A percentile compares a stretch with the other conserved stretches of the same genome.
These are phyloP conservation scores for Pseudopithomyces maydicus DNA, from an alignment of 2,329 filamentous ascomycete genomes.

Conservation along the genomic window DNA sequence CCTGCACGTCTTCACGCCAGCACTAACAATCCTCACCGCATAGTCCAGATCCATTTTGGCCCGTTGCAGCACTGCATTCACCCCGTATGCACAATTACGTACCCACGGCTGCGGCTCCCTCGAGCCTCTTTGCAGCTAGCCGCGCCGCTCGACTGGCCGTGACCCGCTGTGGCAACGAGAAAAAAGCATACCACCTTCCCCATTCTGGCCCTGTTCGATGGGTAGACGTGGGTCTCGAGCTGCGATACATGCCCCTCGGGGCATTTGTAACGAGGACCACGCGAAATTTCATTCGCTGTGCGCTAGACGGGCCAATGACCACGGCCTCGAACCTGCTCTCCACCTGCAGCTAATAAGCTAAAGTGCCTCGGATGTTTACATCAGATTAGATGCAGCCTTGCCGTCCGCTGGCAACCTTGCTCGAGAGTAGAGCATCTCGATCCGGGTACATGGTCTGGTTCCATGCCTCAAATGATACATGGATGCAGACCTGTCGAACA, in stretches of 20 bases:
- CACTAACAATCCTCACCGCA: background rate
- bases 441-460: no score
- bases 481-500: no score
- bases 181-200: slow-evolving; percentile 5
- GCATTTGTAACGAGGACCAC: slow-evolving; percentile 1
- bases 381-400: no score
- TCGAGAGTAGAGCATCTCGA: no score
- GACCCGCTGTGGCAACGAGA: slow-evolving; percentile 6
- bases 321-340: background rate
- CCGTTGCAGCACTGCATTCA: background rate
- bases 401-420: no score
- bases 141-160: background rate
- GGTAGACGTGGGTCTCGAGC: background rate
- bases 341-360: background rate
- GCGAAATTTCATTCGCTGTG: background rate
- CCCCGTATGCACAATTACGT: background rate
- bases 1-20: background rate
- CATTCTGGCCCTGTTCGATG: background rate
- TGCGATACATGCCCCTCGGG: background rate
- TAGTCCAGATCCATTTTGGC: background rate
- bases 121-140: slow-evolving; percentile 4
- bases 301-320: background rate
- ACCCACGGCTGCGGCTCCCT: slow-evolving; percentile 5
- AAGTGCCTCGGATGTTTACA: background rate
- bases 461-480: no score